Conservation (phyloP, 306 rosid species). For the cucumber (Cucumis sativus) region DNA sequence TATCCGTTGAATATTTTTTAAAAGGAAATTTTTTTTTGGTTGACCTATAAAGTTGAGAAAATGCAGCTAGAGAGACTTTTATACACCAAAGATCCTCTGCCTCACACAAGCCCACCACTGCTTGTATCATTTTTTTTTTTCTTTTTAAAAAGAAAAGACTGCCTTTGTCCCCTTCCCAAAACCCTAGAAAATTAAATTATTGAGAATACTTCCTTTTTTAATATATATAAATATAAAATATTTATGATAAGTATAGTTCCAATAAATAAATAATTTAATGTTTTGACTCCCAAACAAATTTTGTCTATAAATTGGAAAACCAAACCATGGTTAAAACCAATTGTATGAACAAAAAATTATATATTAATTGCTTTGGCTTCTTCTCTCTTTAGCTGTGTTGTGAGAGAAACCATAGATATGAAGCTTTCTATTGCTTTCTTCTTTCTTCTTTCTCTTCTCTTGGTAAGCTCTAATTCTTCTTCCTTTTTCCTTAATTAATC, state of each 20-base stretch:
- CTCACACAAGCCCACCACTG: not conserved
- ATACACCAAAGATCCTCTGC: not conserved
- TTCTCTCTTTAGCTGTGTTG: not conserved
- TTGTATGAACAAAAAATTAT: not conserved
- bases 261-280: not conserved
- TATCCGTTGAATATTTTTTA: too few species aligned
- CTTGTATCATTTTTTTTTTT: not conserved
- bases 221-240: not conserved
- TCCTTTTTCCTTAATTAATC: not conserved
- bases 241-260: not conserved
- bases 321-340: not conserved
- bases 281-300: not conserved
- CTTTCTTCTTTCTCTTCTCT: conserved; percentile 10
- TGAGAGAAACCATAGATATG: not conserved
- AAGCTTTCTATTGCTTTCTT: conserved; percentile 1
- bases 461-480: conserved; percentile 3
- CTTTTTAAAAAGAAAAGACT: not conserved
- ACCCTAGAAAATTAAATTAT: not conserved
- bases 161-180: not conserved
- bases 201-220: not conserved
- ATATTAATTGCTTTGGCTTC: too few species aligned
- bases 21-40: not conserved
- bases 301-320: conserved; percentile 1
- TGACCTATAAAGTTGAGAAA: not conserved
- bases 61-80: not conserved